phyloP scores from a whole-genome alignment of 192 early-diverging fungal species.

The Oehlia diaphana region DNA sequence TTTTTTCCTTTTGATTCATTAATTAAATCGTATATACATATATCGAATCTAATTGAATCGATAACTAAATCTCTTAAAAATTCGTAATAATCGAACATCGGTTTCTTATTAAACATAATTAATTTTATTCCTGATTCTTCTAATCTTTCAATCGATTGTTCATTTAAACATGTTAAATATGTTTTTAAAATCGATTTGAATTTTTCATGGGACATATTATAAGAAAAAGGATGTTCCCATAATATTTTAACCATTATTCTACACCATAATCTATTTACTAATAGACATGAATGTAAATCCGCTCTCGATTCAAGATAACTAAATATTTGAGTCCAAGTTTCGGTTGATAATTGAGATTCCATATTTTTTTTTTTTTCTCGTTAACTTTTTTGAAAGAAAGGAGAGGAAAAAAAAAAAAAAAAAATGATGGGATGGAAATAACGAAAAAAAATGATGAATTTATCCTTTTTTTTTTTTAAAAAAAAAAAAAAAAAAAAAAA shows the following conservation, averaged over 20 bases:
- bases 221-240: neutral
- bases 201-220: neutral
- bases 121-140: neutral
- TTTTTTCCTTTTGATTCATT: too few species aligned
- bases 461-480: too few species aligned
- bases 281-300: neutral
- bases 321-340: neutral
- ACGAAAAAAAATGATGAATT: too few species aligned
- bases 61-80: neutral
- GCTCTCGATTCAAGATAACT: neutral
- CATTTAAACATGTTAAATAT: neutral
- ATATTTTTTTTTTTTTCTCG: neutral
- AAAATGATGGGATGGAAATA: too few species aligned
- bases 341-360: neutral
- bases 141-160: neutral
- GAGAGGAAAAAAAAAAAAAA: too few species aligned
- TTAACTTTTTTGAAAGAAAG: neutral
- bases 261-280: neutral
- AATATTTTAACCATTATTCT: neutral
- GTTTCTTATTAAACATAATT: neutral
- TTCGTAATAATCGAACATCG: neutral
- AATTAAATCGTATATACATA: neutral
- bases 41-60: neutral
- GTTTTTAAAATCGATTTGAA: neutral
- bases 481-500: too few species aligned